Base-by-base conservation (phyloP, 129 eudicot species). In the Apium graveolens region DNA sequence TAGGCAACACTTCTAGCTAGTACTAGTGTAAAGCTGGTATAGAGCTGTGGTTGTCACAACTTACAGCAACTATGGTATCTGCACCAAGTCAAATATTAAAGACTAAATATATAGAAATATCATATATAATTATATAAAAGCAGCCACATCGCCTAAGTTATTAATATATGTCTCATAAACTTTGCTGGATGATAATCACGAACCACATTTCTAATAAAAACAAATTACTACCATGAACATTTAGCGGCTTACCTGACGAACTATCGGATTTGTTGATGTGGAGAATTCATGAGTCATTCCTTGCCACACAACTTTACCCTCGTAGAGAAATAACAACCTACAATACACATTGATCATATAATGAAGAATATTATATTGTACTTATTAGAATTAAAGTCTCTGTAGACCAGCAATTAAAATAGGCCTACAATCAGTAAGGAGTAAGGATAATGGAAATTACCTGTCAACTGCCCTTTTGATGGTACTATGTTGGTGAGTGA, bases 401-500 rank as follows among this genome's bases (percentile, higher is more conserved):
- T 38, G 74, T 41, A n/a, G n/a, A 12, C 43, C 55, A 31, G 27
- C 55, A 39, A 38, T n/a, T 43, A 60, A 44, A 27, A 65, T 11
- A 27, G 45, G 69, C 34, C 44, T 26, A 76, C 43, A 70, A 37
- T 9, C 17, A 74, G 63, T 21, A 80, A 38, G 41, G 41, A 38
- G 41, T 38, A 38, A 75, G 53, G 21, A 77, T 32, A 42, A 73
- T 5, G 14, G 60, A 34, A 43, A 79, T 35, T 70, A 93, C 98
- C 98, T 91, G 92, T 94, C 97, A 80, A 94, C 97, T 26, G 98
- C 98, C 88, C 98, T 88, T 85, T 70, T 86, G 72, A 94, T 94
- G 74, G 98, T 94, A 83, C 98, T 94, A 63, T 94, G 97, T 82
- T 94, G 98, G 86, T 94, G 98, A 79, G 98, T 94, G 34, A 94